phyloP scores from a whole-genome alignment of 1,284 basidiomycete genomes.

The Boletus mariae region DNA sequence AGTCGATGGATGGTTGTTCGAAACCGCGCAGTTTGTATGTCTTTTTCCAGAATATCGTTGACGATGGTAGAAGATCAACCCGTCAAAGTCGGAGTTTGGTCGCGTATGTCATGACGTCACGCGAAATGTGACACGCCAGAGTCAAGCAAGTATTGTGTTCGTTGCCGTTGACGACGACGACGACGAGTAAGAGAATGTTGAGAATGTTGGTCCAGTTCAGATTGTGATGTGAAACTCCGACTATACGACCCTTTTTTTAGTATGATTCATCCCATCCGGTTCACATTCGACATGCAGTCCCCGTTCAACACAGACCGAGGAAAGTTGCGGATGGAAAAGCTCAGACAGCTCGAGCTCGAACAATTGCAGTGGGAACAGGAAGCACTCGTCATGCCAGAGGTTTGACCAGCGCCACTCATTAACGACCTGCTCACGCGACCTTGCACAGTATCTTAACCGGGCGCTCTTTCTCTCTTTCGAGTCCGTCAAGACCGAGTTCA shows the following conservation, averaged over 20 bases:
- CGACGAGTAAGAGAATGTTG: not conserved
- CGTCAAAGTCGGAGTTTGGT: conserved; percentile 31
- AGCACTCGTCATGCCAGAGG: conserved; percentile 49
- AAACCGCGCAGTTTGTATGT: too few species aligned
- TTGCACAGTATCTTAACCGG: conserved; percentile 38
- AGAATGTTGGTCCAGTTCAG: conserved; percentile 4
- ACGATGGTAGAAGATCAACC: too few species aligned
- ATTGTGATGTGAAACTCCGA: conserved; percentile 10
- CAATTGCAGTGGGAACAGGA: conserved; percentile 47
- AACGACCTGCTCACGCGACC: conserved; percentile 5
- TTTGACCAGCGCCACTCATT: conserved; percentile 12
- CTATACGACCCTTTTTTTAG: not conserved
- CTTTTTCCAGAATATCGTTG: too few species aligned
- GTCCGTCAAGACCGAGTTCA: conserved; percentile 46
- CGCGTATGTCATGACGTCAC: conserved; percentile 33
- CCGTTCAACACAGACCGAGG: conserved; percentile 20
- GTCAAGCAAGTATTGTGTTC: not conserved
- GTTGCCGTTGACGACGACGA: conserved; percentile 4
- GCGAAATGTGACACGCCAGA: conserved; percentile 21
- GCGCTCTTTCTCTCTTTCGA: conserved; percentile 39
- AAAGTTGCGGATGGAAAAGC: conserved; percentile 30
- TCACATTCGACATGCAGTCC: conserved; percentile 17
- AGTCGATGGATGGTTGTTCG: too few species aligned
- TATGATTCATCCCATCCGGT: not conserved
- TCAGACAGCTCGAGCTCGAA: conserved; percentile 41